Base-by-base conservation (phyloP, 192 early-diverging fungal species). In the Coemansia pectinata region DNA sequence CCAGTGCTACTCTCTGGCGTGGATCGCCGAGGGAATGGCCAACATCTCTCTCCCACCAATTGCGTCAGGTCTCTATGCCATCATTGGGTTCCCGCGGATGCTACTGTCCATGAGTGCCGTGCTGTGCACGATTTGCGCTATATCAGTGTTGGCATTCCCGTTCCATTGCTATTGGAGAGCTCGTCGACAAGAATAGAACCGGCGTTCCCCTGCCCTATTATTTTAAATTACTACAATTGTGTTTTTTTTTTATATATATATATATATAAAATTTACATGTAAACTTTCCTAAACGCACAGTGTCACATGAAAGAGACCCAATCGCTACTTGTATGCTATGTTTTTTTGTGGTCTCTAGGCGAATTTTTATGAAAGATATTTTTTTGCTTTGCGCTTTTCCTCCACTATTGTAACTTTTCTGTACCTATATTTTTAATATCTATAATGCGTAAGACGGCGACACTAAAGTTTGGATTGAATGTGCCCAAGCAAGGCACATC, bases 21-120 rank as follows among this genome's bases (percentile, higher is more conserved):
- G 74, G 75, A 63, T 83, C 40, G 80, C 80, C 3, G 80, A 83
- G 57, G 80, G 80, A 6, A 60, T 83, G 48, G 80, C 80, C 10
- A 83, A 78, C 62, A 75, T 83, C 5, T 63, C 67, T 2, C 52
- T 83, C 15, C 80, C 80, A 27, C 80, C 80, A 2, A 58, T 74
- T 19, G 69, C 80, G 1, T 74, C 80, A 15, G 69, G 36, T 0
- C 25, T 83, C 39, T 83, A 83, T 50, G 61, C 69, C 0, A 25
- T 59, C 7, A 31, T 52, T 15, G 75, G 80, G 9, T 83, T 77
- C 31, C 44, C 67, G 33, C 19, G 63, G 2, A 83, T 78, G 80
- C 75, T 83, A 17, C 19, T 78, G 36, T 69, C 80, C 2, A 71
- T 83, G 62, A 65, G 80, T 19, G 57, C 72, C 3, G 74, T 68